phyloP scores from a whole-genome alignment of 495 filamentous ascomycete genomes.

The Penicillium steckii region DNA sequence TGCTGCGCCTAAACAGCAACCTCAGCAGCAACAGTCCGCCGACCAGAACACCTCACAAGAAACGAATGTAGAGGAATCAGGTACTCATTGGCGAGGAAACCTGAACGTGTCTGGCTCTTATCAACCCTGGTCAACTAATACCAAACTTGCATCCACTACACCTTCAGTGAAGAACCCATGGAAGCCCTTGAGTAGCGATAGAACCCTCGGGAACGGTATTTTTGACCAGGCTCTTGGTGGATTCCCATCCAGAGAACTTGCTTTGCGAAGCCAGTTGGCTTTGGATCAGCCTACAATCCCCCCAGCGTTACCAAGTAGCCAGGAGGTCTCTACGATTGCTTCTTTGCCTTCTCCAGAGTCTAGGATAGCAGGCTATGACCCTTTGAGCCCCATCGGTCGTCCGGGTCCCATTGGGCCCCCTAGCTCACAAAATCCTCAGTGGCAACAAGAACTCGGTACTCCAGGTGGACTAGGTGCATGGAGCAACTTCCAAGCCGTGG shows the following conservation, averaged over 20 bases:
- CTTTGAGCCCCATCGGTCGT: slow-evolving; percentile 37
- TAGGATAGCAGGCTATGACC: slow-evolving; percentile 35
- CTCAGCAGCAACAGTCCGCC: neutral
- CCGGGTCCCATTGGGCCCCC: slow-evolving; percentile 56
- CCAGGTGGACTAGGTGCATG: slow-evolving; percentile 39
- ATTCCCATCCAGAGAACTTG: slow-evolving; percentile 38
- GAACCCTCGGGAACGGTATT: slow-evolving; percentile 74
- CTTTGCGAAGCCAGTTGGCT: slow-evolving; percentile 37
- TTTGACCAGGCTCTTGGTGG: slow-evolving; percentile 63
- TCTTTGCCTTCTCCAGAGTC: slow-evolving; percentile 38
- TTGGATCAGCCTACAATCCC: slow-evolving; percentile 39
- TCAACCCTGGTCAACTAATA: slow-evolving; percentile 38
- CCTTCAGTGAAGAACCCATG: slow-evolving; percentile 62
- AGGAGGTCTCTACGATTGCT: slow-evolving; percentile 31
- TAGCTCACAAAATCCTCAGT: slow-evolving; percentile 34
- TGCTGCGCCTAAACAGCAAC: slow-evolving; percentile 25
- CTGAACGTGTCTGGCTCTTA: slow-evolving; percentile 37
- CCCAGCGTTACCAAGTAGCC: slow-evolving; percentile 31
- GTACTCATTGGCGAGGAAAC: slow-evolving; percentile 37
- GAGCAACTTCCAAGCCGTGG: slow-evolving; percentile 47
- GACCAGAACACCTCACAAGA: slow-evolving; percentile 12
- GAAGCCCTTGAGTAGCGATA: slow-evolving; percentile 70
- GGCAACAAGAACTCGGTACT: slow-evolving; percentile 37
- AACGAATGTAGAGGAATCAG: slow-evolving; percentile 34
- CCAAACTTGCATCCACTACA: slow-evolving; percentile 33